Evolutionary conservation across 495 filamentous ascomycete species (phyloP).

Genomic region (Aspergillus sclerotiicarbonarius): DNA sequence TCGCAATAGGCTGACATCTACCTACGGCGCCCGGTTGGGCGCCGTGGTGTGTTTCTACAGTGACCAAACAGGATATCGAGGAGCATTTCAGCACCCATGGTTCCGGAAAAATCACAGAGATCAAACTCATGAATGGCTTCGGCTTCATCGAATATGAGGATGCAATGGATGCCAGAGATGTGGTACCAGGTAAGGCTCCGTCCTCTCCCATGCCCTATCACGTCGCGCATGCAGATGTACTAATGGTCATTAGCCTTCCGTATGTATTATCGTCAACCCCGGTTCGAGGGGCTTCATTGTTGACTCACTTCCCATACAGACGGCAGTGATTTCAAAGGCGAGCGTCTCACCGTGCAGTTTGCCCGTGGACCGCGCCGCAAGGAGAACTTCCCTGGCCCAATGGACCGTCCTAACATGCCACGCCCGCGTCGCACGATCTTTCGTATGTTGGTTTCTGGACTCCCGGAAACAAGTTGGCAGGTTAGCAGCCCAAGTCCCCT

Average conservation of each 20-base stretch:
- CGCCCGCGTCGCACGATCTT: conserved; percentile 91
- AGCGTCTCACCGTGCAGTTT: conserved; percentile 95
- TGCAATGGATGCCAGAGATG: conserved; percentile 92
- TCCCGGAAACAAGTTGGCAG: conserved; percentile 99
- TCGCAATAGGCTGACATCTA: conserved; percentile 28
- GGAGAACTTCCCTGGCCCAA: conserved; percentile 65
- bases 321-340: conserved; percentile 96
- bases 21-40: conserved; percentile 24
- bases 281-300: conserved; percentile 4
- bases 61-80: conserved; percentile 94
- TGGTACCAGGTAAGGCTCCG: conserved; percentile 78
- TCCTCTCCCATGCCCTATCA: background rate
- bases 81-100: conserved; percentile 94
- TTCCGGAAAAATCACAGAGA: conserved; percentile 93
- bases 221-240: background rate
- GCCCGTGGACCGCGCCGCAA: conserved; percentile 89
- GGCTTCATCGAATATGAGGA: conserved; percentile 99
- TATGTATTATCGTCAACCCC: conserved; percentile 35
- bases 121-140: conserved; percentile 99
- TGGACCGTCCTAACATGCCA: conserved; percentile 71
- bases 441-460: conserved; percentile 96
- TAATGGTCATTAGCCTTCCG: conserved; percentile 50
- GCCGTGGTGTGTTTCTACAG: conserved; percentile 47
- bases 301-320: conserved; percentile 54
- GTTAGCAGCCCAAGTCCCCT: conserved; percentile 77